Base-by-base conservation (phyloP, 2,329 filamentous ascomycete species). In the Fusarium proliferatum region DNA sequence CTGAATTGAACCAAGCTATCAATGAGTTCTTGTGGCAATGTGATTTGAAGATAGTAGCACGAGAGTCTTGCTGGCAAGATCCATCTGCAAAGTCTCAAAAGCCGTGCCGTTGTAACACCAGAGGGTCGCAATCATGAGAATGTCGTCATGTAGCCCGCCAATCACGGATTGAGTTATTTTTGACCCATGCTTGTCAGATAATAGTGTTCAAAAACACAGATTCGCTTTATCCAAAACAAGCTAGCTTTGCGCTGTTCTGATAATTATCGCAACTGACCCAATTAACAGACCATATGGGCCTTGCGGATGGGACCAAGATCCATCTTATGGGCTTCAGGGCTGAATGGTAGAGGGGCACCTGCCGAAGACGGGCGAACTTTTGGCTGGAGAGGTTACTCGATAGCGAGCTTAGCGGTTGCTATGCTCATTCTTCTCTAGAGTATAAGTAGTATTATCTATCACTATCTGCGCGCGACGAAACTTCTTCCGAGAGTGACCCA, bases 241-340 rank as follows among this genome's bases (percentile, higher is more conserved):
- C 46, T 65, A 65, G 62, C 58, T 46, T 65, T 65, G 62, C 62
- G 62, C 62, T 21, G n/a, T 33, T 21, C 23, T 34, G 10, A 19
- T 41, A 16, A 10, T 21, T 15, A 9, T 26, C 59, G 49, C 23
- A 30, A 26, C 3, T 21, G 30, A 57, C 11, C 59, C 59, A 61
- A 57, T 57, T 12, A 43, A 57, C 34, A 19, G n/a, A 4, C 19
- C 9, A 21, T 30, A 36, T 21, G 16, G 21, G 13, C 1, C 11
- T 5, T 57, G 12, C 9, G 10, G 36, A 26, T 3, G 5, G n/a
- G 38, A 26, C n/a, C 15, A 45, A 21, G 49, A 30, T 38, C 33
- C 30, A 9, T 23, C 33, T 36, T 10, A n/a, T 11, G 16, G 9
- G 9, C 19, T 19, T 33, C 23, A 56, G 11, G 30, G 41, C 30